Evolutionary conservation across 495 filamentous ascomycete genomes (phyloP), one percentile per base, ranked within the genome.

Genomic region (Acidomyces sp.): DNA sequence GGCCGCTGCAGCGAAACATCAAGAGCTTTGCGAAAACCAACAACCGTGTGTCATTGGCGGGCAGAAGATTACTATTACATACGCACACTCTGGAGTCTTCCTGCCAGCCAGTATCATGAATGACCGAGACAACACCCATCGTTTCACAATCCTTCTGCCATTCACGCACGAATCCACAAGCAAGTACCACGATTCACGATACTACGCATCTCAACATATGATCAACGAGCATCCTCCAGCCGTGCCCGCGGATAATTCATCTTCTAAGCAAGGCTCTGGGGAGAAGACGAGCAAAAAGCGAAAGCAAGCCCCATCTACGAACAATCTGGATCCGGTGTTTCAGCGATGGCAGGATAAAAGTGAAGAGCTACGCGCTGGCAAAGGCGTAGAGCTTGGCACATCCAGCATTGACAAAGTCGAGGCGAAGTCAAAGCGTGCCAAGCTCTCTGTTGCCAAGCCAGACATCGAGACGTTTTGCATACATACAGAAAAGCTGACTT

Each of bases 11-110:
- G 64, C 67, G 3, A 82, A 85, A 44, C 80, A 79, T 49, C 74
- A 77, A 12, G 80, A 76, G 1, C 75, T 79, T 31, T 23, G 26
- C 19, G 75, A 85, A 4, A 85, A 80, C 47, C n/a, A n/a, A n/a
- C n/a, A n/a, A n/a, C n/a, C n/a, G n/a, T 93, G 93, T 49, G 88
- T 85, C 4, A 86, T 94, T 38, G 74, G 80, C 0, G 88, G 83
- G 2, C 79, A 73, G 46, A 75, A 76, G 0, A 80, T 88, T 22
- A 63, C 72, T 32, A 69, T 84, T 20, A 80, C 71, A 27, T 92
- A 83, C 51, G 83, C 90, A 16, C 86, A 94, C 37, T 74, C 82
- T 4, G 85, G 86, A 17, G 85, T 93, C 0, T 93, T 94, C 54
- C n/a, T n/a, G n/a, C 77, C 92, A 11, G 84, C 82, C 5, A 63